A percentile compares a stretch with the other conserved stretches of the same genome.
phyloP scores from a whole-genome alignment of 2,329 filamentous ascomycete species.

The Hirsutella minnesotensis region DNA sequence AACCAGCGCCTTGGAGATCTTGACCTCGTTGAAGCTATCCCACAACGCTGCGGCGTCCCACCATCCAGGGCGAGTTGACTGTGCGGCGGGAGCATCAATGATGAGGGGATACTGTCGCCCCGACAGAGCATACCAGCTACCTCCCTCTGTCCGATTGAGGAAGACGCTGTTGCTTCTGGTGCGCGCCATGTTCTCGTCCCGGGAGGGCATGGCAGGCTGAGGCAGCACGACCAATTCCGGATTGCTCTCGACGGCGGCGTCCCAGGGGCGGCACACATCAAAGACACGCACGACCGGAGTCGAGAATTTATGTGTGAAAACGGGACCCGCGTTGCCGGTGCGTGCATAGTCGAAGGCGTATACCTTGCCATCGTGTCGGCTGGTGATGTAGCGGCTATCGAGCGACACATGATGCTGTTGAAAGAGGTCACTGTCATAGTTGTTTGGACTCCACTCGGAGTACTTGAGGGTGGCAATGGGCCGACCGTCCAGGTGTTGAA shows the following conservation, averaged over 20 bases:
- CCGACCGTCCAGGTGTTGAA: constrained; percentile 63
- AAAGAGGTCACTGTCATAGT: constrained; percentile 75
- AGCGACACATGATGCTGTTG: constrained; percentile 69
- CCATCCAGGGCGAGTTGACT: constrained; percentile 33
- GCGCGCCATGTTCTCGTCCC: constrained; percentile 35
- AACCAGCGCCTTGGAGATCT: constrained; percentile 50
- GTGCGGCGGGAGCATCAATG: constrained; percentile 47
- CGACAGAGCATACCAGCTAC: constrained; percentile 90
- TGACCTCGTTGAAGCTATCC: constrained; percentile 27
- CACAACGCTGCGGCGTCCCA: constrained; percentile 28
- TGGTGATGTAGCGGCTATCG: constrained; percentile 83
- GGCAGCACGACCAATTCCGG: constrained; percentile 74
- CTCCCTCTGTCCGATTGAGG: constrained; percentile 74
- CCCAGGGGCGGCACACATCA: constrained; percentile 67
- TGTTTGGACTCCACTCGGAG: constrained; percentile 91
- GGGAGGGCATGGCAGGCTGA: constrained; percentile 59
- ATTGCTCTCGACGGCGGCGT: constrained; percentile 49
- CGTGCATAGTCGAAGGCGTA: constrained; percentile 64
- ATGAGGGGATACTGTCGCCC: constrained; percentile 78
- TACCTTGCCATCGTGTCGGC: constrained; percentile 71
- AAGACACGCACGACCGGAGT: constrained; percentile 81
- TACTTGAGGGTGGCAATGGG: constrained; percentile 84
- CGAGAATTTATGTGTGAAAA: constrained; percentile 58
- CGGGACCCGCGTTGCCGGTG: constrained; percentile 35
- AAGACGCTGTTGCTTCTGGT: constrained; percentile 59